Conservation (phyloP, 768 basidiomycete genomes). For the Leccinum rimulosum region DNA sequence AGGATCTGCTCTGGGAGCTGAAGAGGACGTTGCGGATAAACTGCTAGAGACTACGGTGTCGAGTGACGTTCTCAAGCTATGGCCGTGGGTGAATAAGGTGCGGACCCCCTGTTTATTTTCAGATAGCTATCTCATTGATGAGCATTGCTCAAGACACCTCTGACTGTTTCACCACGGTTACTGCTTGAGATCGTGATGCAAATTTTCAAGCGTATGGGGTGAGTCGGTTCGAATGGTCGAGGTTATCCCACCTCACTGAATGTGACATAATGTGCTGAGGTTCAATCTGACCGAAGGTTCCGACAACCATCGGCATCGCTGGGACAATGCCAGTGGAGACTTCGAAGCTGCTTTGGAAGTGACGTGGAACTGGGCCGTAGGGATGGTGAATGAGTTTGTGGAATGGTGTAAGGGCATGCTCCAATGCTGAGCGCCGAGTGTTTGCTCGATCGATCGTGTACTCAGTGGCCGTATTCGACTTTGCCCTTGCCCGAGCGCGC, state of each 20-base stretch:
- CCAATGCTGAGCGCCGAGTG: conserved; percentile 17
- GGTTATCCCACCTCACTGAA: not conserved
- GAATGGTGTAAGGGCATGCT: conserved; percentile 26
- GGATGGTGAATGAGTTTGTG: conserved; percentile 32
- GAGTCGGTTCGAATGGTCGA: conserved; percentile 31
- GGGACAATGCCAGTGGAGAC: conserved; percentile 64
- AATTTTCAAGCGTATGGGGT: conserved; percentile 98
- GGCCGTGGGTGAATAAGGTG: conserved; percentile 96
- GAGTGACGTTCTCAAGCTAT: conserved; percentile 61
- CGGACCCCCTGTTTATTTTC: not conserved
- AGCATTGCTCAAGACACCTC: conserved; percentile 64
- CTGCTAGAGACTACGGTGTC: conserved; percentile 60
- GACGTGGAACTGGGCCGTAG: conserved; percentile 51
- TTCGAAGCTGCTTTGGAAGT: conserved; percentile 63
- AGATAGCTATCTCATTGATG: not conserved
- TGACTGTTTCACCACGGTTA: conserved; percentile 88
- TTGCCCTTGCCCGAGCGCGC: not conserved
- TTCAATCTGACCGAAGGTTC: conserved; percentile 68
- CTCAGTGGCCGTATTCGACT: not conserved
- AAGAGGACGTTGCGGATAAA: conserved; percentile 67
- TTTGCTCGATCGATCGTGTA: not conserved
- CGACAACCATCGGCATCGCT: conserved; percentile 46
- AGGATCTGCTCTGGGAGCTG: conserved; percentile 53
- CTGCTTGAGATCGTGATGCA: conserved; percentile 98
- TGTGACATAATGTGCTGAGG: conserved; percentile 50